Percentiles rank a stretch among this genome's conserved stretches.
Conservation (phyloP, 331 rosid species). For the Rosa hybrid region DNA sequence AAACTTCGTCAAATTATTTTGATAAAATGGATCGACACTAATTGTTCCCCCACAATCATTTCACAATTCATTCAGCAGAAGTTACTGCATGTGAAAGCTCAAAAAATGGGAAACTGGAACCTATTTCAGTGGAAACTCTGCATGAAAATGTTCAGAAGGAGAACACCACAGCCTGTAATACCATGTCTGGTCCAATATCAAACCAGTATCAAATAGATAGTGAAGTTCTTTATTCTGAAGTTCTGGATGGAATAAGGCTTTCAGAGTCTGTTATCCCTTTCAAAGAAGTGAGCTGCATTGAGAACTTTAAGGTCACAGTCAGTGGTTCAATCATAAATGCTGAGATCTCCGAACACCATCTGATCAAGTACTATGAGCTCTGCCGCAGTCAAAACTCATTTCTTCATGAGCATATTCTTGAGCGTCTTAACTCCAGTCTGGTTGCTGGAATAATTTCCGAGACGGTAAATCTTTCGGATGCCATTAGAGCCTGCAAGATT, state of each 20-base stretch:
- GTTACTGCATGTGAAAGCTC: constrained; percentile 13
- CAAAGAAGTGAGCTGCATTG: constrained; percentile 39
- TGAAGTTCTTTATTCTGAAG: constrained; percentile 30
- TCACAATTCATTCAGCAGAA: constrained; percentile 20
- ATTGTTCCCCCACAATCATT: background rate
- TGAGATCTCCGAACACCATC: constrained; percentile 31
- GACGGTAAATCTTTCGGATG: constrained; percentile 56
- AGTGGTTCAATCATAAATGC: constrained; percentile 51
- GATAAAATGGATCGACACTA: background rate
- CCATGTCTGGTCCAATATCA: background rate
- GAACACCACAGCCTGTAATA: background rate
- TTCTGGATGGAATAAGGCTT: constrained; percentile 35
- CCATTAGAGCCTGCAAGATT: constrained; percentile 49
- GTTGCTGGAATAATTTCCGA: constrained; percentile 55
- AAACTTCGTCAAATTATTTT: constrained; percentile 4
- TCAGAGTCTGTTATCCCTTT: constrained; percentile 37
- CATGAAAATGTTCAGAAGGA: constrained; percentile 18
- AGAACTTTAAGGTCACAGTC: constrained; percentile 42
- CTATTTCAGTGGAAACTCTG: constrained; percentile 19
- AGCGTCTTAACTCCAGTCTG: constrained; percentile 50
- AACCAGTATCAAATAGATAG: constrained; percentile 33
- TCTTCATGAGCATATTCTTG: constrained; percentile 59
- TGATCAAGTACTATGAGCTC: constrained; percentile 53
- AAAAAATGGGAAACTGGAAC: constrained; percentile 10
- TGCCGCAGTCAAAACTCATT: constrained; percentile 52